A percentile compares a stretch with the other conserved stretches of the same genome.
These are phyloP conservation scores for Chamaecyparis obtusa DNA, from an alignment of 75 land plant species.

Conservation along the genomic window DNA sequence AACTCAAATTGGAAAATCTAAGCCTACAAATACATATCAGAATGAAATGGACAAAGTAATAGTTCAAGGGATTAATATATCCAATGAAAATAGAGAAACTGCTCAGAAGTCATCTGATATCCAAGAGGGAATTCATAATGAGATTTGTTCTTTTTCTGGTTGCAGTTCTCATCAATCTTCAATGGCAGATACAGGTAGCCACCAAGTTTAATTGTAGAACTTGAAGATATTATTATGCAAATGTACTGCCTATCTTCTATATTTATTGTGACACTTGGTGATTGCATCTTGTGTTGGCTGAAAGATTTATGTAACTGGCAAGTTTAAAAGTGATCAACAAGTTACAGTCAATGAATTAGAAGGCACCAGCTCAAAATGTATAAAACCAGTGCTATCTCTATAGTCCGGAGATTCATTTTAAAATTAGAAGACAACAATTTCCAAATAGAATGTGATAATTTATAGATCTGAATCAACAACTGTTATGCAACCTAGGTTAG, in stretches of 20 bases:
- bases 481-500: not conserved
- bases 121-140: not conserved
- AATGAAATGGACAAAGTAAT: not conserved
- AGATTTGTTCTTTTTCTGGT: not conserved
- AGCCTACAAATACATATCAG: not conserved
- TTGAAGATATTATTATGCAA: not conserved
- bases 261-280: not conserved
- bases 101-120: not conserved
- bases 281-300: not conserved
- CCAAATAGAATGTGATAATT: not conserved
- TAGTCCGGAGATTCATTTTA: not conserved
- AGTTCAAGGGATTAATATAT: not conserved
- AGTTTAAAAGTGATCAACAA: not conserved
- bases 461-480: not conserved
- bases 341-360: not conserved
- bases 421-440: no score
- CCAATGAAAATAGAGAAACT: not conserved
- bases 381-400: not conserved
- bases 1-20: constrained; percentile 6
- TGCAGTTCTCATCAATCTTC: constrained; percentile 2
- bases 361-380: not conserved
- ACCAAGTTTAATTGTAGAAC: not conserved
- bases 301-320: not conserved
- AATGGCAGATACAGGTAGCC: constrained; percentile 10
- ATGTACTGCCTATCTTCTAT: not conserved